phyloP scores from a whole-genome alignment of 805 yeast species.

The Naumovozyma castellii region DNA sequence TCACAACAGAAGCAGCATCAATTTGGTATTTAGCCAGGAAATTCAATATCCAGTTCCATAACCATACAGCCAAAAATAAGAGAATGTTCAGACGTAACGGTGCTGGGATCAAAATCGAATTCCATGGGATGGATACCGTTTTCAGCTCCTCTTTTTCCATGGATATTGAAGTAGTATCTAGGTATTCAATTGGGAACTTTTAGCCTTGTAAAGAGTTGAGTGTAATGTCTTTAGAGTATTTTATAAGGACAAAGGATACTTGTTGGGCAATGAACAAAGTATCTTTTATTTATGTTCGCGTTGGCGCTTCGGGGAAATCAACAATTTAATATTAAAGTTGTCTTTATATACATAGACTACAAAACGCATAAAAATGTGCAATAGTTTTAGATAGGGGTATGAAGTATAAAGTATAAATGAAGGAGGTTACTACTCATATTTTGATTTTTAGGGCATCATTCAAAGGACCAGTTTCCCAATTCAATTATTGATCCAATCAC shows the following conservation, averaged over 20 bases:
- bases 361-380: too few relatives aligned
- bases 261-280: neutral
- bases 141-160: neutral
- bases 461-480: constrained; percentile 34
- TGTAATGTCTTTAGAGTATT: too few relatives aligned
- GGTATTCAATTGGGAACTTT: neutral
- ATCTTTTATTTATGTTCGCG: neutral
- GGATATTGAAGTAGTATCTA: too few relatives aligned
- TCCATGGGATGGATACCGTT: neutral
- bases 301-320: neutral
- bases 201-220: neutral
- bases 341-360: too few relatives aligned
- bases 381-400: too few relatives aligned
- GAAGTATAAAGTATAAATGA: too few relatives aligned
- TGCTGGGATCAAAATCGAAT: constrained; percentile 28
- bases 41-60: constrained; percentile 43
- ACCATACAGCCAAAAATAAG: constrained; percentile 40
- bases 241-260: neutral
- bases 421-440: too few relatives aligned
- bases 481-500: constrained; percentile 68
- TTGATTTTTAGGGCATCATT: neutral
- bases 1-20: constrained; percentile 32
- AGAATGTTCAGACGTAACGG: constrained; percentile 44
- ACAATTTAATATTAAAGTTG: neutral
- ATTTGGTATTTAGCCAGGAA: constrained; percentile 33